Evolutionary conservation across 495 filamentous ascomycete species (phyloP).

Genomic region (Zalerion maritima): DNA sequence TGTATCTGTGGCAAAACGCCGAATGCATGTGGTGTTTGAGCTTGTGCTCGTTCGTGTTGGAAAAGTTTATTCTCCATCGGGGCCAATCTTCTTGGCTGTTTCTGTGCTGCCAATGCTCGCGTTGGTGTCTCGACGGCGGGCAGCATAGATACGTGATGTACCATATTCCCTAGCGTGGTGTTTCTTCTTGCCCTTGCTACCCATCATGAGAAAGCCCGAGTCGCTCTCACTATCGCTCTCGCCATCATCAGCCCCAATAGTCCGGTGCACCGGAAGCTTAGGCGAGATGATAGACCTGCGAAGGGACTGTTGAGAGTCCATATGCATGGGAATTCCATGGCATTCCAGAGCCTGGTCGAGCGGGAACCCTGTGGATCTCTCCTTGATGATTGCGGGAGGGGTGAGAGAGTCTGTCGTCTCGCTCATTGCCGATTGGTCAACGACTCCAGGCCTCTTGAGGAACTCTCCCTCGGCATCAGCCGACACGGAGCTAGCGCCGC

Average conservation of each 20-base stretch:
- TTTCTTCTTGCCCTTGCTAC: conserved; percentile 21
- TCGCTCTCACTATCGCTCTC: conserved; percentile 43
- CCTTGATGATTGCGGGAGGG: conserved; percentile 32
- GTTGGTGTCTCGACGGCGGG: conserved; percentile 34
- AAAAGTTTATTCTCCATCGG: no score
- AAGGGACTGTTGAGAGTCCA: conserved; percentile 11
- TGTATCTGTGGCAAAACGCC: no score
- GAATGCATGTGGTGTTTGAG: no score
- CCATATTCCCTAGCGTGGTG: conserved; percentile 14
- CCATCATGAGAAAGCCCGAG: conserved; percentile 37
- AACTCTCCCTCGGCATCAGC: conserved; percentile 42
- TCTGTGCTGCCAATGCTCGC: conserved; percentile 38
- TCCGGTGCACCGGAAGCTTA: conserved; percentile 14
- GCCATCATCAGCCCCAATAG: conserved; percentile 31
- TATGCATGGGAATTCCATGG: no score
- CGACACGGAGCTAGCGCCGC: conserved; percentile 69
- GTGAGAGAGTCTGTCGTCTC: conserved; percentile 39
- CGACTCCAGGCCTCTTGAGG: conserved; percentile 30
- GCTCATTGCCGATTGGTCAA: conserved; percentile 22
- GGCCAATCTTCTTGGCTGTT: conserved; percentile 42
- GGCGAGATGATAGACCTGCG: conserved; percentile 11
- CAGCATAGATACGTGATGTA: conserved; percentile 10
- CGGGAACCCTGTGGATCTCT: conserved; percentile 25
- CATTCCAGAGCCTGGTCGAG: conserved; percentile 19
- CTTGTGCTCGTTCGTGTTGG: no score